Evolutionary conservation across 108 stramenopile genomes (phyloP), one percentile per base, ranked within the genome.

Genomic region (Tribonema minus): DNA sequence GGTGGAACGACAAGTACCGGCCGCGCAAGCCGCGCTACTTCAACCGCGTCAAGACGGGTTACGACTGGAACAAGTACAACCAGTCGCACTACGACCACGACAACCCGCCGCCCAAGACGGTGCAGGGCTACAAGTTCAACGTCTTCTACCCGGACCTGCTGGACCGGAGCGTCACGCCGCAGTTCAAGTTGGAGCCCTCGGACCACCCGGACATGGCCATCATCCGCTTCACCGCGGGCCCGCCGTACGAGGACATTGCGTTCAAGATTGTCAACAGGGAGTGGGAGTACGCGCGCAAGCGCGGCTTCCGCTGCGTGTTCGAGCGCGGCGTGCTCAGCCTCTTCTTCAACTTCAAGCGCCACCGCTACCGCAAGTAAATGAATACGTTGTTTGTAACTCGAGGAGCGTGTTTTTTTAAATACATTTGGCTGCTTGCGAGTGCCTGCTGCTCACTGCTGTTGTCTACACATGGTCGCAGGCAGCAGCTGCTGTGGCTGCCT

Each of bases 41-140:
- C 88, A 96, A 98, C 88, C 93, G 96, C 12, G 96, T 99, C 68
- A 91, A 92, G 80, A 95, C 97, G 7, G 98, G 98, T 5, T 98
- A 94, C 68, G 96, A 97, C 80, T 95, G 98, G 95, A 99, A 96
- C 90, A 91, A 92, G 83, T 97, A 99, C 92, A 99, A 99, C 84
- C 93, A 93, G 79, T 94, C 95, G 7, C 96, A 99, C 82, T 98
- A 88, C 67, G 97, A 98, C 88, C 88, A 89, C 66, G 99, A 98
- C 69, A 97, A 96, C 74, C 99, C 99, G 33, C 99, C 99, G 15
- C 99, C 99, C n/a, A 96, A 96, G 86, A 92, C 91, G 64, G 93
- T 98, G 15, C 97, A 98, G 85, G 97, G 99, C 20, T 98, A 99
- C 89, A 97, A 96, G 74, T 98, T 99, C 87, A 96, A 94, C 75